Evolutionary conservation across 1,284 basidiomycete genomes (phyloP), one percentile per base, ranked within the genome.

Genomic region (Ustilago crameri): DNA sequence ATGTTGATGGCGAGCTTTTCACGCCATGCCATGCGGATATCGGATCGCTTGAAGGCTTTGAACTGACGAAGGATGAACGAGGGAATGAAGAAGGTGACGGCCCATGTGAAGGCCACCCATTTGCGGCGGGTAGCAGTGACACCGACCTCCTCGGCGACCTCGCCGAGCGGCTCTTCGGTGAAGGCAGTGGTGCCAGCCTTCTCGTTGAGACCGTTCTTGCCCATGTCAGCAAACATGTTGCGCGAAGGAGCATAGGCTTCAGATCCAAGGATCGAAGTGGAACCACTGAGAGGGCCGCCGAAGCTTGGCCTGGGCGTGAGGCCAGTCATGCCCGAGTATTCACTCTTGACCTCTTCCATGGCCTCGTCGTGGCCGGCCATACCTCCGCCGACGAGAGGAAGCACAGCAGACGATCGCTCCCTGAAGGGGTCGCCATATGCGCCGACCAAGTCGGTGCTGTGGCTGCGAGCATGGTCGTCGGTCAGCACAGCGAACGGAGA

Each of bases 21-120:
- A 74, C 95, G 87, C 95, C 95, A 98, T 0, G 95, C 95, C 85
- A 98, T 94, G 42, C 91, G 90, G 40, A 98, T 88, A 79, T 98
- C 96, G 65, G 91, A 85, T 12, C 95, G 90, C 85, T 97, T 97
- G 92, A 98, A 94, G 22, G 92, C 88, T 1, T 92, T 92, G 55
- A 93, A 79, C 82, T 88, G 89, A 17, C 85, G 86, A 44, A 98
- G 86, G 51, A 90, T 84, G 14, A 88, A 88, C 22, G 88, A 90
- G 0, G 95, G 95, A 8, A 93, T 84, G 91, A 91, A 98, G 86
- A 88, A 98, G 0, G 94, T 98, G 51, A 97, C 86, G n/a, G 91
- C 82, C 90, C 93, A 93, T 66, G 91, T 93, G 1, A 97, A 84
- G 15, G 88, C 87, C 5, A 96, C 91, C 95, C 95, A 98, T 59